Evolutionary conservation across 768 basidiomycete species (phyloP), one percentile per base, ranked within the genome.

Genomic region (Rhodosporidiobolus sp.): DNA sequence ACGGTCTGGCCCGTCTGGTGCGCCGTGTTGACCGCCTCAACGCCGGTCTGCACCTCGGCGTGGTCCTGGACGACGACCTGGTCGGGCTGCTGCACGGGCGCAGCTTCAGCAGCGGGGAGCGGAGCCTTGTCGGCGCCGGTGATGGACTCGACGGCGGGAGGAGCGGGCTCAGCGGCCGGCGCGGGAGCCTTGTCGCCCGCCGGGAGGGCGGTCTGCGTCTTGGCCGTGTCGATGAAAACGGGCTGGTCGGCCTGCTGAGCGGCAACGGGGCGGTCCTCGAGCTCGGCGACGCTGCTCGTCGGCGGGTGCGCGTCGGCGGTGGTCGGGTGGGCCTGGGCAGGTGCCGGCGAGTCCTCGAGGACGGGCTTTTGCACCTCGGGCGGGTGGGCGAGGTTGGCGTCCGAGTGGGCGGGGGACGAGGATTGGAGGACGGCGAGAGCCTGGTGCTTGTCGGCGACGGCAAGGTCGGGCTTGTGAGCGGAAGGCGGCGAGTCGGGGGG

Each of bases 161-260:
- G 66, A 17, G 71, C 66, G 1, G 62, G 67, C 16, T 64, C 71
- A 50, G 20, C 30, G 19, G 71, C 66, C 5, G 71, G 71, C n/a
- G 56, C 55, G 0, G 71, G 71, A 19, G 70, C 70, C 17, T 59
- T 30, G 61, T 72, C 70, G 45, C 49, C 60, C 7, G 55, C n/a
- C 5, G 65, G 60, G 26, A 72, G 17, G 22, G 22, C n/a, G 20
- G 53, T 53, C 28, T 38, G 6, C 6, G 20, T 19, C 24, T 65
- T 65, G 4, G 43, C 22, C 8, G 63, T 65, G 63, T 65, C 63
- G 54, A 65, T 28, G 20, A 48, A 28, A 28, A 20, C 8, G 22
- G 53, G 38, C 46, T 61, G 11, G 46, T 46, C 57, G 53, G 22
- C 17, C 20, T n/a, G 3, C 3, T 53, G 28, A n/a, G n/a, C n/a